Evolutionary conservation across 2,329 filamentous ascomycete species (phyloP).

Genomic region (Aspergillus ibericus): DNA sequence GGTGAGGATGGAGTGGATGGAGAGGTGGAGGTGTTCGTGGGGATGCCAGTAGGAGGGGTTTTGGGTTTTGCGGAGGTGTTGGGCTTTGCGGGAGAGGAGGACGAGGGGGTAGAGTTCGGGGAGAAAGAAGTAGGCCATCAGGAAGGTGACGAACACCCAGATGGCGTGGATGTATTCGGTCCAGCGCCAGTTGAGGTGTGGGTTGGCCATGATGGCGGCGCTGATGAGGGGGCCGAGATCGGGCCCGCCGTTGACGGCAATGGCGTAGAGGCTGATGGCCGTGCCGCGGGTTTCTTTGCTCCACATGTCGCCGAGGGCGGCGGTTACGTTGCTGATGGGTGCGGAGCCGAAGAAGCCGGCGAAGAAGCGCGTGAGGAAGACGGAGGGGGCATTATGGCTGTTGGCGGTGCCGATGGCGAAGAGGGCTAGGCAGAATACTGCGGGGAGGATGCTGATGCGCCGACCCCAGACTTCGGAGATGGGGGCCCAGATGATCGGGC

Average conservation of each 20-base stretch:
- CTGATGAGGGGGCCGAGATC: constrained; percentile 47
- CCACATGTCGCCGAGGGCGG: constrained; percentile 48
- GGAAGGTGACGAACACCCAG: constrained; percentile 32
- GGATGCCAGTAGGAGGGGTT: constrained; percentile 46
- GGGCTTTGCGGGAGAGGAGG: constrained; percentile 42
- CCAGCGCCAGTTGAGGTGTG: constrained; percentile 27
- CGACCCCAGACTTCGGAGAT: constrained; percentile 49
- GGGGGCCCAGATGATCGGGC: constrained; percentile 44
- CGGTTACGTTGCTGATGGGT: constrained; percentile 46
- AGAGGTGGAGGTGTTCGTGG: constrained; percentile 45
- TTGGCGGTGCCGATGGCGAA: constrained; percentile 51
- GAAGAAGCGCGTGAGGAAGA: constrained; percentile 48
- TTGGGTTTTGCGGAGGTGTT: constrained; percentile 41
- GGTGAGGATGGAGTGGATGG: constrained; percentile 40
- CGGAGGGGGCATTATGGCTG: constrained; percentile 34
- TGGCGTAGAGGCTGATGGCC: constrained; percentile 41
- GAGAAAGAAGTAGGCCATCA: constrained; percentile 28
- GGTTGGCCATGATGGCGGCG: constrained; percentile 35
- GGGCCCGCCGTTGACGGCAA: constrained; percentile 43
- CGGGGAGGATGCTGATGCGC: constrained; percentile 45
- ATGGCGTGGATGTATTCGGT: constrained; percentile 47
- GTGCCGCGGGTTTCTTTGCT: constrained; percentile 37
- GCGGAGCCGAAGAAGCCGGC: constrained; percentile 47
- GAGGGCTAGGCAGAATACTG: constrained; percentile 44
- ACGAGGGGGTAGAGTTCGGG: constrained; percentile 45